Conservation (phyloP, 495 filamentous ascomycete genomes). For the Amorphotheca resinae region DNA sequence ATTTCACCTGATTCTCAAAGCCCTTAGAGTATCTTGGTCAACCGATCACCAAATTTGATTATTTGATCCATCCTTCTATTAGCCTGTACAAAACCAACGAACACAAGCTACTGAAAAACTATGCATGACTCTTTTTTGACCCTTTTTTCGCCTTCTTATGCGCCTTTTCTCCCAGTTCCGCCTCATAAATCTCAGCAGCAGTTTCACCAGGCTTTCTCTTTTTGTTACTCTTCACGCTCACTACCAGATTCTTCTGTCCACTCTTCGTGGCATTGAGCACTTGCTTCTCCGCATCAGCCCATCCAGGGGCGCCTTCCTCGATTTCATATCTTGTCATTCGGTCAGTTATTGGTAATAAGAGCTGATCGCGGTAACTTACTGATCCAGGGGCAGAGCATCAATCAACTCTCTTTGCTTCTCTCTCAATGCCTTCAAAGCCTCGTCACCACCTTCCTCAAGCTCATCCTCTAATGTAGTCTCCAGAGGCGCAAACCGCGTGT, state of each 20-base stretch:
- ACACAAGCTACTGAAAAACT: too few species aligned
- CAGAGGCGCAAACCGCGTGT: slow-evolving; percentile 53
- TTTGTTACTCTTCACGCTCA: slow-evolving; percentile 69
- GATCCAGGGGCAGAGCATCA: slow-evolving; percentile 75
- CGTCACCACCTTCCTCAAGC: slow-evolving; percentile 67
- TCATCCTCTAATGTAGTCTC: slow-evolving; percentile 72
- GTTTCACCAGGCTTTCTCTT: slow-evolving; percentile 71
- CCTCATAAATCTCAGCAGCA: slow-evolving; percentile 42
- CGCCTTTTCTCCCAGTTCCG: slow-evolving; percentile 41
- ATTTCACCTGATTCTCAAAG: too few species aligned
- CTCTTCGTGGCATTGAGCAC: slow-evolving; percentile 43
- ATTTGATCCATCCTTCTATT: not conserved
- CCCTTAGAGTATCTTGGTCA: too few species aligned
- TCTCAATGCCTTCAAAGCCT: slow-evolving; percentile 54
- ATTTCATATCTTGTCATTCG: slow-evolving; percentile 58
- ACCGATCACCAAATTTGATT: too few species aligned
- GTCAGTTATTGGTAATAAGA: not conserved
- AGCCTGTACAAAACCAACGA: not conserved
- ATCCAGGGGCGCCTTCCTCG: slow-evolving; percentile 53
- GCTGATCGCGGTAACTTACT: slow-evolving; percentile 41
- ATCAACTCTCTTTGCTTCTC: slow-evolving; percentile 73
- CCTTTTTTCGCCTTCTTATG: slow-evolving; percentile 44
- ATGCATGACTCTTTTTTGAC: slow-evolving; percentile 10
- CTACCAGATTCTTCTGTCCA: slow-evolving; percentile 52
- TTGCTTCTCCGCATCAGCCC: slow-evolving; percentile 76